Evolutionary conservation across 768 basidiomycete genomes (phyloP).

Genomic region (Coprinopsis sp.): DNA sequence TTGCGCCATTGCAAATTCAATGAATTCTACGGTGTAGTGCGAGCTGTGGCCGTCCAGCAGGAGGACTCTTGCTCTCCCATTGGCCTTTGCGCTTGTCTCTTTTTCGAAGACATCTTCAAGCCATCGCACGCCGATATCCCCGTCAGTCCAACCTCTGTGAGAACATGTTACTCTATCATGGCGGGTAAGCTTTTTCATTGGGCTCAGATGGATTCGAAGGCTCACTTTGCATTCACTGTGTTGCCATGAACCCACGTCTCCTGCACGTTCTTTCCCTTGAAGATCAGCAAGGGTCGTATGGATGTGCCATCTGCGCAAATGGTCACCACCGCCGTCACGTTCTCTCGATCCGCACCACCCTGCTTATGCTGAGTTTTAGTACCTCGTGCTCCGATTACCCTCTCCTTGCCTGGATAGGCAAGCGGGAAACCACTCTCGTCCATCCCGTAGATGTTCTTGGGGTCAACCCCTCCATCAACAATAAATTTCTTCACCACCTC

Average conservation of each 20-base stretch:
- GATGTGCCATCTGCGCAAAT: constrained; percentile 37
- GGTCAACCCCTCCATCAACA: constrained; percentile 16
- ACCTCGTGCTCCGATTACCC: constrained; percentile 24
- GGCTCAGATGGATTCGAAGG: neutral
- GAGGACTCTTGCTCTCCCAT: constrained; percentile 23
- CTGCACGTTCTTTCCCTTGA: constrained; percentile 31
- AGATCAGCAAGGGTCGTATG: constrained; percentile 30
- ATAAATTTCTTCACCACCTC: constrained; percentile 23
- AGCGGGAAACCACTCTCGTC: constrained; percentile 33
- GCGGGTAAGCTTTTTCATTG: too few relatives aligned
- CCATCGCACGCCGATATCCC: constrained; percentile 21
- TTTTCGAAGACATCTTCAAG: constrained; percentile 27
- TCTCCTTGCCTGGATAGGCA: constrained; percentile 19
- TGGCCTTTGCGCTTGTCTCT: constrained; percentile 31
- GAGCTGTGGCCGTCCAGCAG: constrained; percentile 39
- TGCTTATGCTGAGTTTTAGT: constrained; percentile 27
- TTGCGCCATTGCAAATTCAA: constrained; percentile 27
- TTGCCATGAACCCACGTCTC: constrained; percentile 32
- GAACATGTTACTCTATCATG: constrained; percentile 14
- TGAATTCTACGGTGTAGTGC: constrained; percentile 29
- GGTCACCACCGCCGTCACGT: constrained; percentile 32
- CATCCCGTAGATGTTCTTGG: constrained; percentile 30
- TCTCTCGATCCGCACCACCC: constrained; percentile 27
- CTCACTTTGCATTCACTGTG: constrained; percentile 29
- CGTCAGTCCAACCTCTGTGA: constrained; percentile 29